These are phyloP conservation scores for Aphanomyces euteiches DNA, from an alignment of 352 stramenopile genomes.

Conservation along the genomic window DNA sequence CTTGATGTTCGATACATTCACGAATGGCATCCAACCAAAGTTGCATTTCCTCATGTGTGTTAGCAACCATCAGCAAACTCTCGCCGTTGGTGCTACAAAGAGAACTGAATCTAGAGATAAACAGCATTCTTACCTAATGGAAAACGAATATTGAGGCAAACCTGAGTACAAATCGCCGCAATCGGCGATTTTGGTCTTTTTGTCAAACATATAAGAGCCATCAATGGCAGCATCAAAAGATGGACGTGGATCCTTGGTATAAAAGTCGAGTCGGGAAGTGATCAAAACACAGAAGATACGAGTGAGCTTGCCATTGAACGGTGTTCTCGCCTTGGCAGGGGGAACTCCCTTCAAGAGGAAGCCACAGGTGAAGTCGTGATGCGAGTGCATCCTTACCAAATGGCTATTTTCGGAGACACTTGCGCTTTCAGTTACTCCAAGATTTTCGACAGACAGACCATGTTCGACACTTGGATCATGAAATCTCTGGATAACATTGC, in stretches of 20 bases:
- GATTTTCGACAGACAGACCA: too few relatives aligned
- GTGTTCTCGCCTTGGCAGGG: neutral
- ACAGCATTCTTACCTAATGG: conserved; percentile 38
- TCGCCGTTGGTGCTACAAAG: conserved; percentile 22
- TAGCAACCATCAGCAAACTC: conserved; percentile 7
- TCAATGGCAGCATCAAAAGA: conserved; percentile 55
- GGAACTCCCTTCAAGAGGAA: conserved; percentile 1
- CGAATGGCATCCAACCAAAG: conserved; percentile 10
- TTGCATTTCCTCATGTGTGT: conserved; percentile 9
- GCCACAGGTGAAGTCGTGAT: conserved; percentile 10
- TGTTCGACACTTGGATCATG: too few relatives aligned
- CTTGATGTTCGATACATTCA: neutral
- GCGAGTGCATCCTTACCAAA: neutral
- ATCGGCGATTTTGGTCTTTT: conserved; percentile 44
- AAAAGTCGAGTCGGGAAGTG: conserved; percentile 74
- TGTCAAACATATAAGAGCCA: conserved; percentile 50
- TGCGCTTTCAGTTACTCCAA: too few relatives aligned
- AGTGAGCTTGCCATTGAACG: conserved; percentile 40
- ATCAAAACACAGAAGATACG: conserved; percentile 72
- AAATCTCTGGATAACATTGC: too few relatives aligned
- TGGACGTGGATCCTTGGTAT: conserved; percentile 53
- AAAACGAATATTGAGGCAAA: conserved; percentile 54
- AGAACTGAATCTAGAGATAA: too few relatives aligned
- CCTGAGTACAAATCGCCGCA: conserved; percentile 65
- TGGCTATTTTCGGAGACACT: too few relatives aligned